phyloP scores from a whole-genome alignment of 1,139 yeast genomes.

The Diutina mesorugosa region DNA sequence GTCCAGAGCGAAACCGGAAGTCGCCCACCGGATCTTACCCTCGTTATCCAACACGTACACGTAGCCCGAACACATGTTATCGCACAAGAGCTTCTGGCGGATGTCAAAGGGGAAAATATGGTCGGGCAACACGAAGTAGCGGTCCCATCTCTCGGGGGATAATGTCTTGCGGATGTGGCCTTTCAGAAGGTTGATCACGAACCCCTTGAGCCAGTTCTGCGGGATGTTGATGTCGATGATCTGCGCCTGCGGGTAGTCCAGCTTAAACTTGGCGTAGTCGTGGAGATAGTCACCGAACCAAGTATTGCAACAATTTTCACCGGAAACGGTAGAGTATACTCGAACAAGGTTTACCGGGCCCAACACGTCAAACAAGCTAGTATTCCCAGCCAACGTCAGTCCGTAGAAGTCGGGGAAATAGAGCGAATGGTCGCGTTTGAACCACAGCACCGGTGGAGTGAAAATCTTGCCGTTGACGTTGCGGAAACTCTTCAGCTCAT shows the following conservation, averaged over 20 bases:
- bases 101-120: constrained; percentile 45
- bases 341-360: constrained; percentile 54
- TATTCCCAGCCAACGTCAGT: constrained; percentile 27
- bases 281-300: constrained; percentile 28
- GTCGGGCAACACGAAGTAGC: constrained; percentile 54
- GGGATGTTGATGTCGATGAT: constrained; percentile 66
- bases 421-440: constrained; percentile 60
- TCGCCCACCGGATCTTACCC: constrained; percentile 82
- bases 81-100: constrained; percentile 50
- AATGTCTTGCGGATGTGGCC: constrained; percentile 26
- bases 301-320: constrained; percentile 53
- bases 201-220: constrained; percentile 56
- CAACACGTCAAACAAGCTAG: constrained; percentile 20
- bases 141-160: constrained; percentile 39
- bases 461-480: constrained; percentile 80
- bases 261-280: constrained; percentile 14
- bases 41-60: constrained; percentile 63
- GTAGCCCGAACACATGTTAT: constrained; percentile 76
- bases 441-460: constrained; percentile 64
- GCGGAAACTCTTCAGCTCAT: constrained; percentile 67
- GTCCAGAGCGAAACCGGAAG: constrained; percentile 65
- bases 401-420: constrained; percentile 81
- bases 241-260: constrained; percentile 41
- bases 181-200: constrained; percentile 43
- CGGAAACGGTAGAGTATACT: constrained; percentile 57